Evolutionary conservation across 768 basidiomycete species (phyloP).

Genomic region (Boletus vermiculosoides): DNA sequence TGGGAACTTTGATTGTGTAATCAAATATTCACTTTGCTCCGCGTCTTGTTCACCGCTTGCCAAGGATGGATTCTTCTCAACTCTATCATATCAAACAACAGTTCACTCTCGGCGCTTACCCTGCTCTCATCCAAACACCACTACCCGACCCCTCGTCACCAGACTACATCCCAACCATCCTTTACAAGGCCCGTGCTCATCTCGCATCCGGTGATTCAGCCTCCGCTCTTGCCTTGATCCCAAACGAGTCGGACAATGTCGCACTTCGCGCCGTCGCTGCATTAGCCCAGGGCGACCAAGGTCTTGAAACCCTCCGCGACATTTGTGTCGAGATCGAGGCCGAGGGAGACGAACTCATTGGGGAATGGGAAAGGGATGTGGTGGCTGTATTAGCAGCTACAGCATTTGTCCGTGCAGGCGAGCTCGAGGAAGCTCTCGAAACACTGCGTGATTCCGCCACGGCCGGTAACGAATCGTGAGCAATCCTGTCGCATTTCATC

Average conservation of each 20-base stretch:
- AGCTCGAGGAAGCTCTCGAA: conserved; percentile 90
- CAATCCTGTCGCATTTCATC: not conserved
- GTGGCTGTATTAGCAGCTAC: conserved; percentile 84
- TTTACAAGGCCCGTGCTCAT: conserved; percentile 77
- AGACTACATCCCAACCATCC: conserved; percentile 61
- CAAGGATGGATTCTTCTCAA: conserved; percentile 51
- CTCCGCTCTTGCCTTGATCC: conserved; percentile 56
- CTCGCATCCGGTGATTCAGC: conserved; percentile 66
- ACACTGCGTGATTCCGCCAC: conserved; percentile 71
- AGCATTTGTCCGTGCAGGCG: conserved; percentile 79
- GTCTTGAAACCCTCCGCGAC: conserved; percentile 81
- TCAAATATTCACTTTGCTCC: not conserved
- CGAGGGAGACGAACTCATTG: conserved; percentile 60
- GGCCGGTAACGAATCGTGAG: conserved; percentile 86
- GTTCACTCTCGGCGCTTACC: conserved; percentile 76
- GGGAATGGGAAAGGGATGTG: conserved; percentile 65
- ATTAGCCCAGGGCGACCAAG: conserved; percentile 63
- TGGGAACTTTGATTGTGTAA: not conserved
- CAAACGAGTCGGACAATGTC: conserved; percentile 58
- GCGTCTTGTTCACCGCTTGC: not conserved
- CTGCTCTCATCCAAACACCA: conserved; percentile 51
- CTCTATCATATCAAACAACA: conserved; percentile 73
- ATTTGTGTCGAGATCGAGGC: conserved; percentile 84
- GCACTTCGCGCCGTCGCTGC: conserved; percentile 68
- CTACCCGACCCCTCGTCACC: conserved; percentile 61